Evolutionary conservation across 2,329 filamentous ascomycete genomes (phyloP), one percentile per base, ranked within the genome.

Genomic region (Plenodomus lindquistii): DNA sequence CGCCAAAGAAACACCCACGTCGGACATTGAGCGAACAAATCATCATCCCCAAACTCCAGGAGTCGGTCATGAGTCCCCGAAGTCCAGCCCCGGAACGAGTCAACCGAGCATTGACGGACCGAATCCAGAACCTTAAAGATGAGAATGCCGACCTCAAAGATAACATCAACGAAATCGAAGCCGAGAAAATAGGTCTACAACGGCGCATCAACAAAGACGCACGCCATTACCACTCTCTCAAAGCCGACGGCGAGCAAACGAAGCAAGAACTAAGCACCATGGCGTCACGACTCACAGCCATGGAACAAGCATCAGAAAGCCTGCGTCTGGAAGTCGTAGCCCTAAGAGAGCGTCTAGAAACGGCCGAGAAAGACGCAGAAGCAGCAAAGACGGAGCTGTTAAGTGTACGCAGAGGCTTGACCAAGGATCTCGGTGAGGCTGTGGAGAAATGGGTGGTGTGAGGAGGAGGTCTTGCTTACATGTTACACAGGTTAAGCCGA

Each of bases 11-110:
- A 48, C 59, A 50, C 42, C 57, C 57, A 17, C 52, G 61, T 6
- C 49, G 55, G 15, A 58, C 54, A 3, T 46, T 59, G 3, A 61
- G 57, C 42, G 57, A 63, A 43, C 57, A 61, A 40, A 57, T 61
- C 29, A 40, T 51, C 3, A 48, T 55, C 4, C 48, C 54, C 11
- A 46, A 48, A 37, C 52, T 50, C 40, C 58, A 50, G 34, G 57
- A 57, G 17, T 50, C 49, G 21, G 41, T 52, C 1, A 44, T 50
- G 24, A 57, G 48, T 8, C 59, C 59, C 10, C 43, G 50, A 15
- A 59, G 55, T 16, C 59, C 59, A 6, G 54, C 55, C n/a, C 52
- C 57, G 3, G 57, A 60, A 24, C 57, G 59, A 7, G 56, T 62
- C 7, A 54, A 59, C 29, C 42, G 47, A 31, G 59, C 59, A n/a